These are phyloP conservation scores for Hypericum perforatum DNA, from an alignment of 345 rosid species.

Conservation along the genomic window DNA sequence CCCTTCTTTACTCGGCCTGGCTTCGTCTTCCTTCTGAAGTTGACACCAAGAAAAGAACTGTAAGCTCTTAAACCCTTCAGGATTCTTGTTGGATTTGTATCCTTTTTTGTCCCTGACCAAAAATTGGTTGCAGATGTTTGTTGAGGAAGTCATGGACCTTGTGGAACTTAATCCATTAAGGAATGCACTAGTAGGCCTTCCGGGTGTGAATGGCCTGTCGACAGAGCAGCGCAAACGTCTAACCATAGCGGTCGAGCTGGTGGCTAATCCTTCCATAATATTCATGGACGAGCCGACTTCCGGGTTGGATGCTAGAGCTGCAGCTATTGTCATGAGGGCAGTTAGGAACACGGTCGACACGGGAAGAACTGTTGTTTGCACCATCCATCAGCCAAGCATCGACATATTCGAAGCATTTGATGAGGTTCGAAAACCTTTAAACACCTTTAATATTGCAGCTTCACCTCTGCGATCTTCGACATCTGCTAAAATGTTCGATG, in stretches of 20 bases:
- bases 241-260: constrained; percentile 22
- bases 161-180: constrained; percentile 15
- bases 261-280: constrained; percentile 19
- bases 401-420: constrained; percentile 7
- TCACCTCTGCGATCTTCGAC: background rate
- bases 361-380: constrained; percentile 7
- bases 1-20: constrained; percentile 10
- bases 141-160: constrained; percentile 8
- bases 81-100: too few relatives aligned
- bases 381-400: constrained; percentile 10
- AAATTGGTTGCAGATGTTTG: constrained; percentile 1
- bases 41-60: constrained; percentile 1
- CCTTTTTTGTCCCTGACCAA: background rate
- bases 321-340: constrained; percentile 16
- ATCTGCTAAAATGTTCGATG: background rate
- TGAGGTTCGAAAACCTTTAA: background rate
- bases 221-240: constrained; percentile 22
- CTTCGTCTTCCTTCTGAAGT: constrained; percentile 7
- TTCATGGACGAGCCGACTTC: constrained; percentile 28
- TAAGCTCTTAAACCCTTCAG: background rate
- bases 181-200: constrained; percentile 17
- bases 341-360: constrained; percentile 8
- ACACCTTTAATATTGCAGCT: background rate
- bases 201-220: constrained; percentile 12
- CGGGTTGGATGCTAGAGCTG: constrained; percentile 22